Evolutionary conservation across 495 filamentous ascomycete genomes (phyloP).

Genomic region (Penicillium egyptiacum): DNA sequence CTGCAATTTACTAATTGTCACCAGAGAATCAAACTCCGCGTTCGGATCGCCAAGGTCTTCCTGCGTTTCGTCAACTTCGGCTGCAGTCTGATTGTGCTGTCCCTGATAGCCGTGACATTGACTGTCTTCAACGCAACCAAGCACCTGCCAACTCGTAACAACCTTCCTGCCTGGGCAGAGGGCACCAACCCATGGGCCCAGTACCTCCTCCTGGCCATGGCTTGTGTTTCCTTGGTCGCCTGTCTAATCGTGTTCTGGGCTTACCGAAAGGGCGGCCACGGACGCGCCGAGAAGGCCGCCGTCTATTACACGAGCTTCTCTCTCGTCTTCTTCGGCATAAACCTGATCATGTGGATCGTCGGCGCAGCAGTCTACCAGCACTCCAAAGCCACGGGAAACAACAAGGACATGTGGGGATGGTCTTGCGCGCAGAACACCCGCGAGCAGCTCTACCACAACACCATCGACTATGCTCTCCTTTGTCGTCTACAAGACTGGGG

Average conservation of each 20-base stretch:
- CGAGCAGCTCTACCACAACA: slow-evolving; percentile 66
- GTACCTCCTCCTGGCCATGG: slow-evolving; percentile 71
- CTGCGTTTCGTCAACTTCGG: slow-evolving; percentile 93
- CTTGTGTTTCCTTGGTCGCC: slow-evolving; percentile 75
- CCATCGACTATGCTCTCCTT: slow-evolving; percentile 86
- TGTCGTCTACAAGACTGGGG: slow-evolving; percentile 92
- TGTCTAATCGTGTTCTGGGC: slow-evolving; percentile 79
- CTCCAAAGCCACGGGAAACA: slow-evolving; percentile 65
- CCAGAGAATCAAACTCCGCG: slow-evolving; percentile 90
- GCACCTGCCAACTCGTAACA: slow-evolving; percentile 68
- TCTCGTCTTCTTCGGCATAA: slow-evolving; percentile 90
- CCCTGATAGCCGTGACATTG: slow-evolving; percentile 82
- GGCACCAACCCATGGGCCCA: slow-evolving; percentile 87
- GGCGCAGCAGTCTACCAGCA: slow-evolving; percentile 82
- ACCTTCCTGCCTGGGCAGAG: slow-evolving; percentile 77
- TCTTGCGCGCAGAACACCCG: slow-evolving; percentile 86
- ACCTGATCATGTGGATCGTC: slow-evolving; percentile 87
- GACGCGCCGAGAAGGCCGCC: slow-evolving; percentile 83
- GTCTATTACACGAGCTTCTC: slow-evolving; percentile 93
- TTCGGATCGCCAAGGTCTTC: slow-evolving; percentile 91
- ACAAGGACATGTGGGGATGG: slow-evolving; percentile 96
- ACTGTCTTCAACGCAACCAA: slow-evolving; percentile 85
- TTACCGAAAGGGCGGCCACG: slow-evolving; percentile 88
- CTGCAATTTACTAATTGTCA: slow-evolving; percentile 12
- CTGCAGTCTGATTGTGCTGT: slow-evolving; percentile 90